phyloP scores from a whole-genome alignment of 176 grass and related monocot genomes.

The Oryza rufipogon region DNA sequence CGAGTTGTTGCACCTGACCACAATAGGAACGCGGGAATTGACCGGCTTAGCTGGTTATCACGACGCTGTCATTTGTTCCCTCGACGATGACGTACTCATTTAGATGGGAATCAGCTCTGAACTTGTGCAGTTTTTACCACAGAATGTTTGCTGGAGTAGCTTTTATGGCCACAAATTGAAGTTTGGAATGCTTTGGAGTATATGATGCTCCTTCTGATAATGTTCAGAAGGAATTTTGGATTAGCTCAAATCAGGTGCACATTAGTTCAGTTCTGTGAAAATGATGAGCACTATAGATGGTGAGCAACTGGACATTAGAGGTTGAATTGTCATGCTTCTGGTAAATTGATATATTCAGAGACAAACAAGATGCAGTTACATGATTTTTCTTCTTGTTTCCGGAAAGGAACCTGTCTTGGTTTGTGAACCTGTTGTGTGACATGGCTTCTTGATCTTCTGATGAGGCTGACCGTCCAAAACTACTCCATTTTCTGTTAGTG shows the following conservation, averaged over 20 bases:
- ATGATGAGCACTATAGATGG: neutral
- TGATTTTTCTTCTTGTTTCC: neutral
- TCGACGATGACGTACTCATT: no score
- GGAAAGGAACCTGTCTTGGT: neutral
- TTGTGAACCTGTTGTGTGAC: neutral
- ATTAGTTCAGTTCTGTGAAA: neutral
- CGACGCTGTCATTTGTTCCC: neutral
- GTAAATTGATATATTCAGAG: neutral
- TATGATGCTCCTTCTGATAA: neutral
- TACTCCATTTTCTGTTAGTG: neutral
- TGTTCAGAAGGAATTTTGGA: no score
- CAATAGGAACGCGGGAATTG: conserved; percentile 22
- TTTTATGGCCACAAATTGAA: neutral
- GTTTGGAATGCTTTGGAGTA: neutral
- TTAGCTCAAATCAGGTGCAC: neutral
- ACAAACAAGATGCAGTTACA: neutral
- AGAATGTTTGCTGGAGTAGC: neutral
- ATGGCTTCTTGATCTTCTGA: neutral
- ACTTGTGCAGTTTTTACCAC: neutral
- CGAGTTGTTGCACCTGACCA: conserved; percentile 21
- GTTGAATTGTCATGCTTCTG: neutral
- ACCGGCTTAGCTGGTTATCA: conserved; percentile 17
- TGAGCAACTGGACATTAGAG: neutral
- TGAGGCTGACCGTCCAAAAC: neutral
- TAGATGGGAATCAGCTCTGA: no score